These are phyloP conservation scores for Chrysosporium keratinophilum DNA, from an alignment of 2,329 filamentous ascomycete genomes.

Conservation along the genomic window DNA sequence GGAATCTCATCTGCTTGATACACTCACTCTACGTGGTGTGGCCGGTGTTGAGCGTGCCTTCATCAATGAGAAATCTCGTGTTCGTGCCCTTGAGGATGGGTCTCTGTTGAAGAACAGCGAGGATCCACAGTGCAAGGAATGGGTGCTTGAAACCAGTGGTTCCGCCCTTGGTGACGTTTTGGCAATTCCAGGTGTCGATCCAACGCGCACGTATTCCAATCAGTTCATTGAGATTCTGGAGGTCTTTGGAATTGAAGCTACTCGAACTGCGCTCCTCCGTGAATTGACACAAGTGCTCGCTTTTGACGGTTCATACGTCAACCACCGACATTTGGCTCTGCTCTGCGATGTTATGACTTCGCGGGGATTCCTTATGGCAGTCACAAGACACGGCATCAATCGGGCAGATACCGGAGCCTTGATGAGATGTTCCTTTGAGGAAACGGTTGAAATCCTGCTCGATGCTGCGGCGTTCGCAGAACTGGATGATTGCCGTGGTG, in stretches of 20 bases:
- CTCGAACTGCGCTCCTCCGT: conserved; percentile 71
- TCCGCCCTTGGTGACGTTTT: conserved; percentile 77
- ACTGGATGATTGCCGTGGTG: conserved; percentile 92
- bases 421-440: conserved; percentile 99
- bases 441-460: conserved; percentile 94
- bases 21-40: conserved; percentile 82
- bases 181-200: conserved; percentile 76
- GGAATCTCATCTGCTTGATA: conserved; percentile 82
- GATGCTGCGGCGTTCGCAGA: conserved; percentile 92
- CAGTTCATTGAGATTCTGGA: conserved; percentile 90
- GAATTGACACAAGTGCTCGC: conserved; percentile 89
- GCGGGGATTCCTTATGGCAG: conserved; percentile 83
- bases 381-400: conserved; percentile 98
- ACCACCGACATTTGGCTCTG: conserved; percentile 91
- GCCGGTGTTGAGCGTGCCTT: conserved; percentile 82
- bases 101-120: conserved; percentile 63
- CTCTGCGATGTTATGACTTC: conserved; percentile 98
- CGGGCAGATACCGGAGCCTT: conserved; percentile 92
- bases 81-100: conserved; percentile 59
- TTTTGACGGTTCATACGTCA: conserved; percentile 98
- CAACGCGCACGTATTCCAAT: conserved; percentile 80
- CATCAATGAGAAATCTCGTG: conserved; percentile 67
- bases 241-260: conserved; percentile 93
- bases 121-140: conserved; percentile 70
- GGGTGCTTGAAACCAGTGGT: conserved; percentile 91